phyloP scores from a whole-genome alignment of 164 flowering plant species.

The Stephania cephalantha region DNA sequence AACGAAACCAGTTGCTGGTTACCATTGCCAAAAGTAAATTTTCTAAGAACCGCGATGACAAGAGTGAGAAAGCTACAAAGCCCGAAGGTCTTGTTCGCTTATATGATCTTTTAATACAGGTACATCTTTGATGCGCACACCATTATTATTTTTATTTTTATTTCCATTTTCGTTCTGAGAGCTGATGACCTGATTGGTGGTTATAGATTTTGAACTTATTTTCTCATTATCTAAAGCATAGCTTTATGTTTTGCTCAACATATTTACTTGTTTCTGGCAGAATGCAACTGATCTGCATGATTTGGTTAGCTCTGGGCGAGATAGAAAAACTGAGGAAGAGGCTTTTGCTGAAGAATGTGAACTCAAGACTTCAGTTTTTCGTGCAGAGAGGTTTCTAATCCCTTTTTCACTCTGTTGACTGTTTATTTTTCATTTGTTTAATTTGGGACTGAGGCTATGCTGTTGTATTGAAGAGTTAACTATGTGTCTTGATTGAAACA shows the following conservation, averaged over 20 bases:
- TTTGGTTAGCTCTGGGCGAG: slow-evolving; percentile 94
- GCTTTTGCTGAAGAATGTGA: slow-evolving; percentile 73
- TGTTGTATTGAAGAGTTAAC: neutral
- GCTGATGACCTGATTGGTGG: neutral
- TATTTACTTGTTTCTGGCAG: slow-evolving; percentile 36
- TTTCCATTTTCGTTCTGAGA: neutral
- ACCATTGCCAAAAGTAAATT: slow-evolving; percentile 71
- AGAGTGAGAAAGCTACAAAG: slow-evolving; percentile 70
- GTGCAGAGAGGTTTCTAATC: slow-evolving; percentile 73
- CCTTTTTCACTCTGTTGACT: neutral
- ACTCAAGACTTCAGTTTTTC: slow-evolving; percentile 61
- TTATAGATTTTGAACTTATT: neutral
- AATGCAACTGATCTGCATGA: slow-evolving; percentile 85
- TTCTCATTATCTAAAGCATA: neutral
- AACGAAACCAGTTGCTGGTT: slow-evolving; percentile 82
- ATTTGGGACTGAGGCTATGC: no score
- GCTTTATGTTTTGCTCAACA: neutral
- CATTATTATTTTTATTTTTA: neutral
- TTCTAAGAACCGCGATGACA: slow-evolving; percentile 55
- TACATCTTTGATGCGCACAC: slow-evolving; percentile 14
- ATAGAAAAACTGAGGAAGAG: slow-evolving; percentile 77
- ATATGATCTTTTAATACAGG: slow-evolving; percentile 92
- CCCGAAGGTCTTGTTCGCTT: slow-evolving; percentile 97
- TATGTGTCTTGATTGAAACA: neutral
- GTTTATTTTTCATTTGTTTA: neutral